phyloP scores from a whole-genome alignment of 2,329 filamentous ascomycete genomes.

The Graphilbum sp. region DNA sequence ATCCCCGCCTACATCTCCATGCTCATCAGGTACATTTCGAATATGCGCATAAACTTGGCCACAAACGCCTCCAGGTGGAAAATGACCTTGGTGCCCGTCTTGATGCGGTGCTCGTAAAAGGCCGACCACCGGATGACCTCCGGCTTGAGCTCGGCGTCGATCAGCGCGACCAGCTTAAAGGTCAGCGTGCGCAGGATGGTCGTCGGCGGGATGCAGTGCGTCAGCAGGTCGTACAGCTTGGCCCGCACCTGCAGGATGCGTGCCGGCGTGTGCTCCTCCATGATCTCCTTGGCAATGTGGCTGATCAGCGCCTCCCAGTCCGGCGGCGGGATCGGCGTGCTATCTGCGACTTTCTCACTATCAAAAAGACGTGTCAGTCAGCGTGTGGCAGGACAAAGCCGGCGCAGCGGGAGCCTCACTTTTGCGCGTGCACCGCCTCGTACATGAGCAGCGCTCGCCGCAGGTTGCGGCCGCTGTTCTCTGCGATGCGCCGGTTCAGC shows the following conservation, averaged over 20 bases:
- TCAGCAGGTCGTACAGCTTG: constrained; percentile 92
- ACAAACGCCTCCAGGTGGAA: constrained; percentile 98
- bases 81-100: constrained; percentile 84
- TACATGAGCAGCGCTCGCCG: constrained; percentile 88
- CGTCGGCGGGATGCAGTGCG: constrained; percentile 91
- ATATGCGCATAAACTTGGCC: constrained; percentile 92
- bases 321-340: constrained; percentile 78
- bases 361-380: no score
- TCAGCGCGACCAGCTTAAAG: constrained; percentile 75
- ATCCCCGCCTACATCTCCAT: constrained; percentile 52
- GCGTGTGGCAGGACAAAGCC: background rate
- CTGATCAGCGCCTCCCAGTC: constrained; percentile 92
- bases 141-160: constrained; percentile 78
- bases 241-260: constrained; percentile 76
- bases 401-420: constrained; percentile 52
- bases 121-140: constrained; percentile 93
- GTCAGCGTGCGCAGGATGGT: constrained; percentile 89
- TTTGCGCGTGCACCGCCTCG: constrained; percentile 91
- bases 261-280: constrained; percentile 81
- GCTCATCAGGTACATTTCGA: constrained; percentile 82
- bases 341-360: constrained; percentile 84
- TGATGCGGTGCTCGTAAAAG: constrained; percentile 92
- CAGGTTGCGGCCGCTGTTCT: constrained; percentile 80
- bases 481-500: constrained; percentile 71
- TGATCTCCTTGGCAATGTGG: constrained; percentile 82